These are phyloP conservation scores for Aspergillus aculeatus DNA, from an alignment of 2,329 filamentous ascomycete genomes.

Conservation along the genomic window DNA sequence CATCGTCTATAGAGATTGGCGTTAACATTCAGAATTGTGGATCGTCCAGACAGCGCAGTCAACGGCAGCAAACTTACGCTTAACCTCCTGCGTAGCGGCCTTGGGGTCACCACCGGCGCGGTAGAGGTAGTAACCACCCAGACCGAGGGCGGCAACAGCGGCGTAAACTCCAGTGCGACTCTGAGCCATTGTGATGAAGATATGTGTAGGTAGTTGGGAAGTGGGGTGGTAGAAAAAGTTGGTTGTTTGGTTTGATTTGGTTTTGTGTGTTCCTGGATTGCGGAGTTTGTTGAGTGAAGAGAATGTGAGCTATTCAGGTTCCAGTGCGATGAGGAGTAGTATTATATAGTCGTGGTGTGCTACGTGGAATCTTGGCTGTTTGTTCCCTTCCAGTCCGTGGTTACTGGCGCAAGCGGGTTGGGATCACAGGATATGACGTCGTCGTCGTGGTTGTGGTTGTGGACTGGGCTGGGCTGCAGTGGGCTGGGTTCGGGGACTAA, in stretches of 20 bases:
- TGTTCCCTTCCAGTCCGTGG: not conserved
- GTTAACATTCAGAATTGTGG: too few relatives aligned
- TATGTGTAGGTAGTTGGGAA: constrained; percentile 1
- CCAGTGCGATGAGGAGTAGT: not conserved
- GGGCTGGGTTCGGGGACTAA: not conserved
- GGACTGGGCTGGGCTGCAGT: not conserved
- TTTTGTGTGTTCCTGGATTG: not conserved
- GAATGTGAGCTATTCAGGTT: not conserved
- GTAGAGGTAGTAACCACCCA: constrained; percentile 89
- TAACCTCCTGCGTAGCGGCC: constrained; percentile 79
- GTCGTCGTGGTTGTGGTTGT: not conserved
- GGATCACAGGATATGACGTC: constrained; percentile 17
- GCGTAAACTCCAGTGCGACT: constrained; percentile 38
- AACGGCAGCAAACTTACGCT: constrained; percentile 61
- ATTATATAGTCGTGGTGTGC: not conserved
- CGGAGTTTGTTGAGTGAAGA: not conserved
- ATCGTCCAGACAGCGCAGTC: not conserved
- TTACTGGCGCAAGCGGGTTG: not conserved
- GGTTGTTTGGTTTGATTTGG: not conserved
- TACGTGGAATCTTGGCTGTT: not conserved
- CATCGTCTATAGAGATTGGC: constrained; percentile 62
- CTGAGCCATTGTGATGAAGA: constrained; percentile 34
- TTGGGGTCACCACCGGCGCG: constrained; percentile 76
- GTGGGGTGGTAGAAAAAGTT: not conserved
- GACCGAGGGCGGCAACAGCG: constrained; percentile 62